Base-by-base conservation (phyloP, 768 basidiomycete genomes). In the Phaeotremella fagi region DNA sequence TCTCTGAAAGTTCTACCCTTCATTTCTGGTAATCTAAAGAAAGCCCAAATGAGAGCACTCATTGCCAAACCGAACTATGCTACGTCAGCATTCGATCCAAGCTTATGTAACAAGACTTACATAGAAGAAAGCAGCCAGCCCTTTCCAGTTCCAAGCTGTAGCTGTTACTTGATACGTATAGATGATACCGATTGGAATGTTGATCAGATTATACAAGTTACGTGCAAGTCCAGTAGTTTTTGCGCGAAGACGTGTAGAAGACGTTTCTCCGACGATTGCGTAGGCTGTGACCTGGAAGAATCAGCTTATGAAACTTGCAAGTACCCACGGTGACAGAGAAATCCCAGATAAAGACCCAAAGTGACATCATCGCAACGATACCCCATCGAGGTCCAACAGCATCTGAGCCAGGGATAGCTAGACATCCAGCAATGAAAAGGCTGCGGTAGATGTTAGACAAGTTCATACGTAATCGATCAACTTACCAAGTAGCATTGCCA, bases 1-100 rank as follows among this genome's bases (percentile, higher is more conserved):
- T 72, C 68, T 25, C 52, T 50, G 59, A 55, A 68, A 3, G 66
- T 57, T 36, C 71, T 46, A n/a, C 59, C 68, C 42, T 61, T 64
- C 29, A 50, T 61, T 48, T 68, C 66, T 1, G 68, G 70, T 1
- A 72, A 23, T n/a, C 60, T 27, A 53, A 66, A 70, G 58, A 45
- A 68, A 20, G 50, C 22, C 54, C 54, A 55, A 1, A 55, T 22
- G 2, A 45, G 22, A 5, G 37, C 33, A 44, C 33, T 16, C 20
- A 37, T 22, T 27, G 23, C 27, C n/a, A 16, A 7, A 7, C 31
- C 31, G 31, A 33, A 33, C 31, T 33, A 16, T 7, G 7, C 31
- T 33, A 7, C 9, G 31, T 33, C 31, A 33, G 31, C 31, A 33
- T 16, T 16, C 16, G 7, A 7, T 16, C 31, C 16, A 16, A 7